Evolutionary conservation across 106 monocot species (phyloP), one percentile per base, ranked within the genome.

Genomic region (Apostasia ramifera): DNA sequence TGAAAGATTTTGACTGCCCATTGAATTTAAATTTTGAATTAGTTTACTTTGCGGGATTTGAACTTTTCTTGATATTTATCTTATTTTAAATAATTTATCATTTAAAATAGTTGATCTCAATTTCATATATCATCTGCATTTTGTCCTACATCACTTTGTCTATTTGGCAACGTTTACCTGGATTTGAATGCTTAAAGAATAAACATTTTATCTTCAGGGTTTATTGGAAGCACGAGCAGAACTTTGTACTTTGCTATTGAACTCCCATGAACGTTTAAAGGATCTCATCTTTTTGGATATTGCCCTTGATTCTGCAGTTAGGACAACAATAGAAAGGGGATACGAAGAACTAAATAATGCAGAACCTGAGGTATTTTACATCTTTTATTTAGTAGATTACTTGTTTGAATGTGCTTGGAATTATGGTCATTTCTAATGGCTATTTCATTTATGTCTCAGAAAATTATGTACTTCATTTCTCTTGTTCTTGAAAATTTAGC

Each of bases 271-370:
- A 69, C 86, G 92, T 53, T 68, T 92, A 70, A 98, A 90, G 62
- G 97, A 98, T 83, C 77, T 98, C 38, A 75, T 98, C 43, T 98
- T 98, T 73, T 66, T 98, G 81, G 97, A 98, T 80, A 81, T 92
- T 75, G 89, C 97, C 71, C 84, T 98, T 81, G 97, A 93, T 75
- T 92, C 92, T 63, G 81, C 90, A 60, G 92, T 98, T 40, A 87
- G 97, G 66, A 98, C 92, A 59, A 83, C 81, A 66, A 71, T 87
- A 69, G 97, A 98, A 69, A 85, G 97, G 69, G 92, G 77, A 75
- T 98, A 98, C 64, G 87, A 87, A 67, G 83, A 98, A 68, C 68
- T 98, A 54, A 87, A 78, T 68, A 81, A 76, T 73, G 92, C 89
- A 67, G 77, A 82, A 66, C 82, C 97, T 53, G 81, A 90, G 97